These are phyloP conservation scores for Cardiospermum halicacabum DNA, from an alignment of 345 rosid genomes.

Conservation along the genomic window DNA sequence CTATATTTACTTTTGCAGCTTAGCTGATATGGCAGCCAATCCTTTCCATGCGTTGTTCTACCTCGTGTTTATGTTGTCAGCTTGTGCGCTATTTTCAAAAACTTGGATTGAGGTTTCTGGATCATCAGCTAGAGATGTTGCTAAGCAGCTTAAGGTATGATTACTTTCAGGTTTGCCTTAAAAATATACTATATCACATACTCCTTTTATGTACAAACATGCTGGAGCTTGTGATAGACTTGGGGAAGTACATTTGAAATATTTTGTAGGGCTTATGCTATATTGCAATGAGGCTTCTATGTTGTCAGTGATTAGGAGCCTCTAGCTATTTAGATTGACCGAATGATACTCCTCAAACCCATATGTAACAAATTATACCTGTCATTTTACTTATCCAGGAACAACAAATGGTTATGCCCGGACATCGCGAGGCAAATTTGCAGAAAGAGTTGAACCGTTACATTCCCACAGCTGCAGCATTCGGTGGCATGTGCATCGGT, in stretches of 20 bases:
- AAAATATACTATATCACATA: background rate
- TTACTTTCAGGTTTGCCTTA: background rate
- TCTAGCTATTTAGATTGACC: too few relatives aligned
- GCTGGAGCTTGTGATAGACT: too few relatives aligned
- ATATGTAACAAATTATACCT: background rate
- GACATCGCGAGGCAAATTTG: constrained; percentile 83
- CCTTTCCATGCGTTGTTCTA: constrained; percentile 88
- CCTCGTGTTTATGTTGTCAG: constrained; percentile 71
- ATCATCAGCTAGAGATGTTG: constrained; percentile 78
- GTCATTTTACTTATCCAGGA: constrained; percentile 35
- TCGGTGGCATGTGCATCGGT: constrained; percentile 83
- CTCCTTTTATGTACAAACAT: too few relatives aligned
- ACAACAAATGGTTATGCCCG: constrained; percentile 98
- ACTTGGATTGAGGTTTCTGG: constrained; percentile 95
- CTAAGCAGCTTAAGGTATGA: constrained; percentile 79
- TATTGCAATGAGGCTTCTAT: too few relatives aligned
- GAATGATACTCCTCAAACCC: background rate
- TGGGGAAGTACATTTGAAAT: background rate
- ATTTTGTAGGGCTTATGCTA: too few relatives aligned
- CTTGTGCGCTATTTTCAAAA: constrained; percentile 84
- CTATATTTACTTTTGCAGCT: constrained; percentile 39
- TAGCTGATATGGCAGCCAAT: constrained; percentile 90
- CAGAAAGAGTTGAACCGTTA: constrained; percentile 82
- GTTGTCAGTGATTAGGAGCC: too few relatives aligned
- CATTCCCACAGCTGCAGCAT: constrained; percentile 92